Evolutionary conservation across 176 grass and related monocot genomes (phyloP).

Genomic region (Oryza glumipatula): DNA sequence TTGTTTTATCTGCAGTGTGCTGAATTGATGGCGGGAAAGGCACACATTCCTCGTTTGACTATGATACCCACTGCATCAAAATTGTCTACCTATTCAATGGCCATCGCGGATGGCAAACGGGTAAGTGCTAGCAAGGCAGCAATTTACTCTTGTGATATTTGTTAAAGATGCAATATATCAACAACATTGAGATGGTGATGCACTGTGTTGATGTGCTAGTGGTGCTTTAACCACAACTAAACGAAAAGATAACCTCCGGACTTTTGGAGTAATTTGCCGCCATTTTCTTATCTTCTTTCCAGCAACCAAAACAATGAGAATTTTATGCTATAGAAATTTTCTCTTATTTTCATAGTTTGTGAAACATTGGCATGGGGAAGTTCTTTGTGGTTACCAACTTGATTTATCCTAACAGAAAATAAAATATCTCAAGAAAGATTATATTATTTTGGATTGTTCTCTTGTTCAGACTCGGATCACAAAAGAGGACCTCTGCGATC

Average conservation of each 20-base stretch:
- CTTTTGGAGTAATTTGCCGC: not conserved
- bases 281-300: not conserved
- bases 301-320: conserved; percentile 13
- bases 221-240: not conserved
- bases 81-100: conserved; percentile 81
- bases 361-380: not conserved
- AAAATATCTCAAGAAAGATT: conserved; percentile 24
- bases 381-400: conserved; percentile 26
- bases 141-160: conserved; percentile 12
- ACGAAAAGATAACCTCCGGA: not conserved
- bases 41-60: conserved; percentile 69
- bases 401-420: conserved; percentile 28
- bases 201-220: conserved; percentile 4
- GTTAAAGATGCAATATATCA: conserved; percentile 17
- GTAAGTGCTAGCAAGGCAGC: conserved; percentile 44
- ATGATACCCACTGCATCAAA: conserved; percentile 59
- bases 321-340: not conserved
- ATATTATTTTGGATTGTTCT: conserved; percentile 28
- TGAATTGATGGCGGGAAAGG: conserved; percentile 71
- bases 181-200: not conserved
- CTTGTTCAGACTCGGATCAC: conserved; percentile 72
- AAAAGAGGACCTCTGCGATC: conserved; percentile 85
- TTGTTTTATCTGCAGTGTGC: conserved; percentile 56
- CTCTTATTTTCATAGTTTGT: not conserved
- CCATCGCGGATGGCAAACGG: conserved; percentile 77